A percentile compares a stretch with the other conserved stretches of the same genome.
These are phyloP conservation scores for Amanita pallidorosea DNA, from an alignment of 768 basidiomycete species.

Conservation along the genomic window DNA sequence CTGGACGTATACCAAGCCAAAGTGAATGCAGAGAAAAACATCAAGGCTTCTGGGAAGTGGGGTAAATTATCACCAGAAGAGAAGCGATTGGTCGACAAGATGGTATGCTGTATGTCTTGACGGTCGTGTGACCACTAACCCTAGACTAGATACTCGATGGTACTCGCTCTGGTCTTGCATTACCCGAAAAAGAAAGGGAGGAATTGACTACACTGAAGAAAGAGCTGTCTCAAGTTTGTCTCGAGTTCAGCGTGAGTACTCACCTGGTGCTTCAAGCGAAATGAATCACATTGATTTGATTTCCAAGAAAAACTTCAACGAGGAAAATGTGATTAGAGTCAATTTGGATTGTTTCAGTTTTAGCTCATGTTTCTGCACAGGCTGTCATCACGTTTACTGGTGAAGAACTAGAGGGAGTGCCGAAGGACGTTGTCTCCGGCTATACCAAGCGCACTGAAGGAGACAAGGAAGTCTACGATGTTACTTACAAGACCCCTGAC, in stretches of 20 bases:
- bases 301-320: slow-evolving; percentile 78
- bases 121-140: not conserved
- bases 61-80: slow-evolving; percentile 57
- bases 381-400: slow-evolving; percentile 51
- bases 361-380: slow-evolving; percentile 20
- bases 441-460: slow-evolving; percentile 57
- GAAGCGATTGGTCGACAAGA: slow-evolving; percentile 69
- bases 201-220: slow-evolving; percentile 58
- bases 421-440: slow-evolving; percentile 68
- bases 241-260: slow-evolving; percentile 65
- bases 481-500: slow-evolving; percentile 77
- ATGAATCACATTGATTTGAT: not conserved
- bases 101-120: slow-evolving; percentile 26
- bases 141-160: slow-evolving; percentile 52
- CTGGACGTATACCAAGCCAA: slow-evolving; percentile 72
- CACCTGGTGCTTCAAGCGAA: not conserved
- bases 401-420: slow-evolving; percentile 74
- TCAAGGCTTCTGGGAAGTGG: slow-evolving; percentile 51
- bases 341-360: not conserved
- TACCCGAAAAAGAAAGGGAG: slow-evolving; percentile 52
- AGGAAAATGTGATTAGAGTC: slow-evolving; percentile 54
- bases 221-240: slow-evolving; percentile 60
- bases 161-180: slow-evolving; percentile 65
- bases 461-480: slow-evolving; percentile 50
- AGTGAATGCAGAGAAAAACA: slow-evolving; percentile 55